Evolutionary conservation across 164 flowering plant species (phyloP), one percentile per base, ranked within the genome.

Genomic region (Vitis rotundifolia): DNA sequence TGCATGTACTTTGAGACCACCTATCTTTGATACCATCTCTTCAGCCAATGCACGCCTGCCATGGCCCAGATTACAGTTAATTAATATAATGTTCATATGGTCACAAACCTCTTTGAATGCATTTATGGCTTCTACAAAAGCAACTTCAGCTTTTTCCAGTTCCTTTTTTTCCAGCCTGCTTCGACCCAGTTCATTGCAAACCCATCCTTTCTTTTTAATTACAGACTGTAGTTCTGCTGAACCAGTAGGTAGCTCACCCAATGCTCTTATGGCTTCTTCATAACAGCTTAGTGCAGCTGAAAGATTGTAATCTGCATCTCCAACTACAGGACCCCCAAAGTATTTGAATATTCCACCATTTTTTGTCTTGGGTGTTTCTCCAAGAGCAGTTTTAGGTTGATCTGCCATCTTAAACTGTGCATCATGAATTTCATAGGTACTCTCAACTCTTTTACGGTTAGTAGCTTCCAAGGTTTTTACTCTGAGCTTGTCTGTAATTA

Each of bases 1-100:
- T 10, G 73, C 61, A 81, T 83, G 85, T 28, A 53, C 15, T 68
- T 78, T 87, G 48, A 88, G 72, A 73, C 67, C 71, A 64, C 83
- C 93, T 29, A 89, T 63, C 83, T 88, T 84, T 71, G 87, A 75
- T 31, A 86, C 85, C 83, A 87, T 86, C 75, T 85, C 92, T 77
- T 95, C 99, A 60, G 99, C 98, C 73, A 89, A 77, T 64, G 94
- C 87, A 71, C 99, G 84, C 78, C 98, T 84, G 3, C 98, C 98
- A 81, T 93, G 99, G 13, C 97, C 99, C 72, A 95, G 69, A 72
- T 95, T 95, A 63, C 92, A 91, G 76, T 90, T 79, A 26, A 93
- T 95, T 67, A 95, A 77, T 70, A 95, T 86, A 47, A 93, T 80
- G 68, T 95, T 93, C 11, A 91, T 79, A 66, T 87, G 84, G 61